Base-by-base conservation (phyloP, 129 eudicot species). In the Flaveria bidentis region DNA sequence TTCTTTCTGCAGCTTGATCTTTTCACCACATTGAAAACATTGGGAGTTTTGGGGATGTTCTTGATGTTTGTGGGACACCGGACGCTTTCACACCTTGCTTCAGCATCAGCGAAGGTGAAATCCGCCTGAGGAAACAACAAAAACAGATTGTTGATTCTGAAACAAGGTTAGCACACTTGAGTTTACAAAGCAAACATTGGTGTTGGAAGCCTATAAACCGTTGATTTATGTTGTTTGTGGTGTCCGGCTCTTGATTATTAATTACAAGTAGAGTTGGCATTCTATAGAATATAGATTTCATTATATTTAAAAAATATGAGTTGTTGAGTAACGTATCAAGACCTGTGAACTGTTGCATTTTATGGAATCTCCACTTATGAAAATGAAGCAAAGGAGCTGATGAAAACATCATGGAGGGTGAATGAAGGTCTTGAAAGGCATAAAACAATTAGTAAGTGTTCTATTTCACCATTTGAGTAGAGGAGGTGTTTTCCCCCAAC, bases 31-130 rank as follows among this genome's bases (percentile, higher is more conserved):
- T 71, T 93, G 91, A 93, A 90, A 80, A 78, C 86, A 25, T 88
- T 93, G 69, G 90, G 91, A 74, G 69, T 93, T 60, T 50, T 90
- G 74, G 98, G 93, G 72, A 58, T 93, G n/a, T 88, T 93, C 86
- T 86, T 93, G 84, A 79, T 93, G 89, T 90, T 90, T 81, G 89
- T 87, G 57, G 98, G 97, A 53, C 97, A 93, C 69, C 85, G 82
- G 44, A 87, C 90, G 16, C 98, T 90, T 41, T 88, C 98, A 13
- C 84, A 87, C 82, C 89, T 87, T 58, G 98, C 98, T 39, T 76
- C 96, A 20, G 67, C 87, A n/a, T 88, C 98, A 9, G 76, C 91
- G 81, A 93, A 93, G 91, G 76, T 87, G 73, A 93, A 93, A 87
- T 88, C 97, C 26, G 78, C 96, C 5, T 93, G 76, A 91, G 62